A percentile compares a stretch with the other conserved stretches of the same genome.
phyloP scores from a whole-genome alignment of 805 yeast species.

The Zygosaccharomyces rouxii region DNA sequence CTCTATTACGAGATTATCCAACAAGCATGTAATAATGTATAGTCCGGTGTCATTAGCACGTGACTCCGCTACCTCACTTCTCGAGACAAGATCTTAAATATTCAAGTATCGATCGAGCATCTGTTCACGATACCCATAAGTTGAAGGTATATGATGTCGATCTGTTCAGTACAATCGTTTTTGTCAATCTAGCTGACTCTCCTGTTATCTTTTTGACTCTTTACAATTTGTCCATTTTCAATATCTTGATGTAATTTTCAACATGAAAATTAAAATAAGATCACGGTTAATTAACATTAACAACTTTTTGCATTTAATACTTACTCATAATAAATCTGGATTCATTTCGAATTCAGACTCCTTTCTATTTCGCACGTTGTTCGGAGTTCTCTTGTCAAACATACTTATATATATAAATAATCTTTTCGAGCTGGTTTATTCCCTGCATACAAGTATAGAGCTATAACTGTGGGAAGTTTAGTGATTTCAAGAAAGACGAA shows the following conservation, averaged over 20 bases:
- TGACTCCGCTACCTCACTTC: too few species aligned
- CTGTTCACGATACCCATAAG: too few species aligned
- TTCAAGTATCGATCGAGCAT: too few species aligned
- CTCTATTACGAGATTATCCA: too few species aligned
- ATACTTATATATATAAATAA: background rate
- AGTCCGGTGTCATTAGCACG: too few species aligned
- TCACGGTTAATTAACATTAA: background rate
- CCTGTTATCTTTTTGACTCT: constrained; percentile 2
- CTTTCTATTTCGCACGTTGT: background rate
- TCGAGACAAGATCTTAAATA: too few species aligned
- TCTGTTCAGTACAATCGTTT: background rate
- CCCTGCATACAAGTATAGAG: too few species aligned
- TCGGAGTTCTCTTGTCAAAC: background rate
- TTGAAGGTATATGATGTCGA: too few species aligned
- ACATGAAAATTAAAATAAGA: background rate
- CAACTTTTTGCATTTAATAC: background rate
- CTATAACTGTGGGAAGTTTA: background rate
- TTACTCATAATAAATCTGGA: background rate
- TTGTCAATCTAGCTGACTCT: background rate
- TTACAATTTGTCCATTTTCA: background rate
- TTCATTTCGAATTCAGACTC: background rate
- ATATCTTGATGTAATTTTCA: background rate
- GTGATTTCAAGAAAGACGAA: background rate
- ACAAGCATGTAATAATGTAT: too few species aligned
- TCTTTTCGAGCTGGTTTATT: background rate